Conservation (phyloP, 2,329 filamentous ascomycete genomes). For the Xylaria sp. region DNA sequence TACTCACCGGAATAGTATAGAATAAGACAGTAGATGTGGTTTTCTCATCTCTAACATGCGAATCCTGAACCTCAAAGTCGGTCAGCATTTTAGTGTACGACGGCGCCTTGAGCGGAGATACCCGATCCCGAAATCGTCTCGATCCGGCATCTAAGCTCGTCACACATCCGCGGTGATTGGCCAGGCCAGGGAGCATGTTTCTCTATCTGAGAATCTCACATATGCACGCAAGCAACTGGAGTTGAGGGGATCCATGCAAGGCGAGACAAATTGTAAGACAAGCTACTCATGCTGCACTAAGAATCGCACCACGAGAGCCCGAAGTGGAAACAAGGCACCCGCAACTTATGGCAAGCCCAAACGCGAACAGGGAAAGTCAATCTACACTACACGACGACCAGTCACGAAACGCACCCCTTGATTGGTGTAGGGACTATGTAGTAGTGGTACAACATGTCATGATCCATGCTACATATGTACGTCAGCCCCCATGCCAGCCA, state of each 20-base stretch:
- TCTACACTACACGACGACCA: not conserved
- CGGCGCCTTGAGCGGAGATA: not conserved
- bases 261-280: not conserved
- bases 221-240: not conserved
- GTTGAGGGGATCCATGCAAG: not conserved
- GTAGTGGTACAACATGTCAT: not conserved
- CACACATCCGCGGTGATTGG: not conserved
- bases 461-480: constrained; percentile 1
- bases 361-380: not conserved
- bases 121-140: not conserved
- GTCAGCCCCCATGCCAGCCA: not conserved
- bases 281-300: not conserved
- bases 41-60: not conserved
- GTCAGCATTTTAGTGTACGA: not conserved
- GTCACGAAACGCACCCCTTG: not conserved
- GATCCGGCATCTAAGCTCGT: not conserved
- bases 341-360: not conserved
- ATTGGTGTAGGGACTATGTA: not conserved
- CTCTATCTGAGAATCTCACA: not conserved
- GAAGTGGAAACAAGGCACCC: constrained; percentile 2
- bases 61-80: not conserved
- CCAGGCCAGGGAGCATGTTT: not conserved
- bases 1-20: too few relatives aligned
- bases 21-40: too few relatives aligned
- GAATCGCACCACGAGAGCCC: not conserved